These are phyloP conservation scores for Diaporthe velutina DNA, from an alignment of 2,329 filamentous ascomycete species.

Conservation along the genomic window DNA sequence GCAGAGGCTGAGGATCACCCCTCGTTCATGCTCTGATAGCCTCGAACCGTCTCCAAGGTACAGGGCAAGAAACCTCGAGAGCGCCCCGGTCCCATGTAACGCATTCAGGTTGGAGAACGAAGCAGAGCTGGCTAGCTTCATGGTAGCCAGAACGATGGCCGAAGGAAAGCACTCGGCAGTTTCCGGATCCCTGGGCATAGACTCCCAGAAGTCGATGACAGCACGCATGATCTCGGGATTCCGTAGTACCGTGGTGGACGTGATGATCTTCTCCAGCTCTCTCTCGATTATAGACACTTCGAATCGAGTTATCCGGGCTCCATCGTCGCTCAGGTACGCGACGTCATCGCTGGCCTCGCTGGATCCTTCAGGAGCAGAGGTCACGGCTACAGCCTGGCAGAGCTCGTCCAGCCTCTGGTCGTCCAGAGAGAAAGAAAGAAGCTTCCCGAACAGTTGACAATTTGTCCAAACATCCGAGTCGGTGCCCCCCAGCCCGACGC, in stretches of 20 bases:
- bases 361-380: constrained; percentile 26
- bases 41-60: constrained; percentile 67
- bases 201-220: constrained; percentile 74
- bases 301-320: constrained; percentile 20
- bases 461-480: constrained; percentile 77
- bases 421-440: constrained; percentile 84
- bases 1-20: constrained; percentile 75
- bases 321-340: constrained; percentile 3
- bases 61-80: constrained; percentile 75
- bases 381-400: constrained; percentile 65
- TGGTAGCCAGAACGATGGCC: constrained; percentile 74
- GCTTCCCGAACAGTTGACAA: constrained; percentile 83
- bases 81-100: constrained; percentile 78
- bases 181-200: constrained; percentile 64
- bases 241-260: constrained; percentile 65
- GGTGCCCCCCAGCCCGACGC: constrained; percentile 73
- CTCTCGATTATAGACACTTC: constrained; percentile 48
- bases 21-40: constrained; percentile 67
- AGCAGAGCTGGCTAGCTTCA: constrained; percentile 68
- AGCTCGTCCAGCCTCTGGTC: constrained; percentile 80
- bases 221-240: constrained; percentile 74
- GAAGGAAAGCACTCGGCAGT: constrained; percentile 65
- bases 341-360: constrained; percentile 32
- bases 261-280: constrained; percentile 63
- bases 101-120: constrained; percentile 79